These are phyloP conservation scores for Penicillium sp. DNA, from an alignment of 2,329 filamentous ascomycete species.

Conservation along the genomic window DNA sequence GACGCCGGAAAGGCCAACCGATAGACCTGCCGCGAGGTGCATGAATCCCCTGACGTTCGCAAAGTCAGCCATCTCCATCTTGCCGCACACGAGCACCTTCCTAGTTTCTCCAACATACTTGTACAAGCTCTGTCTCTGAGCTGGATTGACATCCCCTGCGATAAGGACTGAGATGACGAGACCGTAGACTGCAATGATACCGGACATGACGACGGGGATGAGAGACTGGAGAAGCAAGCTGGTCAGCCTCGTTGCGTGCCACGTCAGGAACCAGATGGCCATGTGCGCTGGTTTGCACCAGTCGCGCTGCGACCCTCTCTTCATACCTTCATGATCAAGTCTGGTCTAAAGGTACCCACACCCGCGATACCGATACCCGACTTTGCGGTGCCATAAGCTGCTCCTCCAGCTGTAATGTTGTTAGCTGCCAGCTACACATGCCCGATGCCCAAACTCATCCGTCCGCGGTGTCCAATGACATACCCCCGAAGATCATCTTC, in stretches of 20 bases:
- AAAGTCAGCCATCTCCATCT: constrained; percentile 24
- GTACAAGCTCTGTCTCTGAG: constrained; percentile 76
- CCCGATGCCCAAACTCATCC: constrained; percentile 4
- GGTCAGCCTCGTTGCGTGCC: constrained; percentile 20
- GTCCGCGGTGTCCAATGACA: constrained; percentile 28
- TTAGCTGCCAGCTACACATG: constrained; percentile 23
- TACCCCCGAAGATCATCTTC: constrained; percentile 57
- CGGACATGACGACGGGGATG: constrained; percentile 78
- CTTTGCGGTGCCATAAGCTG: constrained; percentile 69
- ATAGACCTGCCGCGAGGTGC: constrained; percentile 87
- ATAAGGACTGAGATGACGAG: constrained; percentile 97
- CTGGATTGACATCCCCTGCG: constrained; percentile 79
- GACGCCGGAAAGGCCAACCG: constrained; percentile 87
- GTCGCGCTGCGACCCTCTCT: background rate
- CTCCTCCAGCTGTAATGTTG: constrained; percentile 57
- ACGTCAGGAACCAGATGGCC: background rate
- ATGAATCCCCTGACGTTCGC: constrained; percentile 70
- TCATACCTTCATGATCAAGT: constrained; percentile 68
- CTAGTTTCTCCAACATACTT: constrained; percentile 56
- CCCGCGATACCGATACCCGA: constrained; percentile 69
- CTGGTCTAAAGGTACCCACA: constrained; percentile 66
- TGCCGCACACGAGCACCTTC: constrained; percentile 12
- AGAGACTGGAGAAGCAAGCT: constrained; percentile 43
- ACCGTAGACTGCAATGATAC: constrained; percentile 97
- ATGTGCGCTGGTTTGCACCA: background rate